Conservation (phyloP, 352 stramenopile genomes). For the Globisporangium uncinulatum region DNA sequence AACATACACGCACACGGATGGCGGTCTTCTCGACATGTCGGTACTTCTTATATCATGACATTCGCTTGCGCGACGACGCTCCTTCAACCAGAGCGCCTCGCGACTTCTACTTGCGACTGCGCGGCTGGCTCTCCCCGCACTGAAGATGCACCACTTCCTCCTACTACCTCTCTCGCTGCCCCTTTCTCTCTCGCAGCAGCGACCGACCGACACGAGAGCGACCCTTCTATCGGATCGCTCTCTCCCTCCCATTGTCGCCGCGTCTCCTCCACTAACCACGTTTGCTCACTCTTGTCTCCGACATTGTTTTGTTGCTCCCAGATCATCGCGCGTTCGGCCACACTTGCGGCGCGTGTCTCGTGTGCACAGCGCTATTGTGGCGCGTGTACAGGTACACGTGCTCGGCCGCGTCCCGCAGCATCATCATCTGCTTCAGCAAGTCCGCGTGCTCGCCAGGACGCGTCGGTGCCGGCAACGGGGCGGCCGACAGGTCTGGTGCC, state of each 20-base stretch:
- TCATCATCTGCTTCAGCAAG: slow-evolving; percentile 29
- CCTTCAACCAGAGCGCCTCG: not conserved
- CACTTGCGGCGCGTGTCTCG: slow-evolving; percentile 4
- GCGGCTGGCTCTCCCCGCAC: not conserved
- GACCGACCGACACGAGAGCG: not conserved
- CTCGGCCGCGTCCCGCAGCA: slow-evolving; percentile 36
- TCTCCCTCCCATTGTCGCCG: not conserved
- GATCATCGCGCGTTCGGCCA: slow-evolving; percentile 11
- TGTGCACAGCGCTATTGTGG: slow-evolving; percentile 17
- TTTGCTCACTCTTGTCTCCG: not conserved
- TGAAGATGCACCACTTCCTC: not conserved
- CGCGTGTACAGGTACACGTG: slow-evolving; percentile 40
- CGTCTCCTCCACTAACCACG: slow-evolving; percentile 1
- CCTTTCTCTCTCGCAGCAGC: not conserved
- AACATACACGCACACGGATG: too few species aligned
- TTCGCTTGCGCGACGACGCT: not conserved
- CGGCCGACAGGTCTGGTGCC: not conserved
- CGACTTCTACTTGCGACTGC: not conserved
- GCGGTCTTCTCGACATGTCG: too few species aligned
- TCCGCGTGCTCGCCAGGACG: slow-evolving; percentile 1
- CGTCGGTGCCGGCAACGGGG: not conserved
- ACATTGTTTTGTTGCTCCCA: not conserved
- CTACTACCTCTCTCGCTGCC: not conserved
- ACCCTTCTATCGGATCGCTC: not conserved
- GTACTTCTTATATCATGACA: not conserved